Evolutionary conservation across 2,329 filamentous ascomycete species (phyloP).

Genomic region (Talaromyces sp.): DNA sequence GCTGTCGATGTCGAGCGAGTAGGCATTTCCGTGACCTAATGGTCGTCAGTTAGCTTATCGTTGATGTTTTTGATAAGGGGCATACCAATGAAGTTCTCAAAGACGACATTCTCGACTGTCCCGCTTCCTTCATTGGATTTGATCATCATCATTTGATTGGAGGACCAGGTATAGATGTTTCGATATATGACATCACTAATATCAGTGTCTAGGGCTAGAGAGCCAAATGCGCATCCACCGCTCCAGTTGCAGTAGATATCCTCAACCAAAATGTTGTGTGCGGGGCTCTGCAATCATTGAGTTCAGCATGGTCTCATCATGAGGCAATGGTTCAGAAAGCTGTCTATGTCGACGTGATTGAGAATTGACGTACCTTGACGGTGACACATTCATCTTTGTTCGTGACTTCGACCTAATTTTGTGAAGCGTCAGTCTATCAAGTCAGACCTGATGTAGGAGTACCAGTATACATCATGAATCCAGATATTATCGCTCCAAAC

Average conservation of each 20-base stretch:
- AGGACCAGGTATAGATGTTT: not conserved
- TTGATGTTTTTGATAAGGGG: not conserved
- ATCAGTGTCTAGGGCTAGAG: not conserved
- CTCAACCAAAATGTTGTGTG: not conserved
- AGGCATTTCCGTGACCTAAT: constrained; percentile 55
- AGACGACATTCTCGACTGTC: constrained; percentile 34
- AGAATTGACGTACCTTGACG: constrained; percentile 42
- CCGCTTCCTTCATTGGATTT: constrained; percentile 50
- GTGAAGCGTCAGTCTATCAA: not conserved
- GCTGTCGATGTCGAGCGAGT: constrained; percentile 34
- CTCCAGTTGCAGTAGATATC: not conserved
- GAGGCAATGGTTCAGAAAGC: not conserved
- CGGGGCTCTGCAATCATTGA: not conserved
- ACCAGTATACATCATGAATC: not conserved
- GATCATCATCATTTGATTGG: constrained; percentile 46
- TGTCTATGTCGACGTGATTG: not conserved
- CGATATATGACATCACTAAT: not conserved
- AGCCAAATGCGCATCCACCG: not conserved
- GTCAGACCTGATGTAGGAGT: too few relatives aligned
- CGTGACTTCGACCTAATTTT: constrained; percentile 46
- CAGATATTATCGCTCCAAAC: not conserved
- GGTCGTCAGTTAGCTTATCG: not conserved
- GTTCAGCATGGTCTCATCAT: not conserved
- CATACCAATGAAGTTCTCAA: constrained; percentile 53
- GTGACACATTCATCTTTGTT: constrained; percentile 63